Conservation (phyloP, 2,329 filamentous ascomycete genomes). For the Nemania abortiva region DNA sequence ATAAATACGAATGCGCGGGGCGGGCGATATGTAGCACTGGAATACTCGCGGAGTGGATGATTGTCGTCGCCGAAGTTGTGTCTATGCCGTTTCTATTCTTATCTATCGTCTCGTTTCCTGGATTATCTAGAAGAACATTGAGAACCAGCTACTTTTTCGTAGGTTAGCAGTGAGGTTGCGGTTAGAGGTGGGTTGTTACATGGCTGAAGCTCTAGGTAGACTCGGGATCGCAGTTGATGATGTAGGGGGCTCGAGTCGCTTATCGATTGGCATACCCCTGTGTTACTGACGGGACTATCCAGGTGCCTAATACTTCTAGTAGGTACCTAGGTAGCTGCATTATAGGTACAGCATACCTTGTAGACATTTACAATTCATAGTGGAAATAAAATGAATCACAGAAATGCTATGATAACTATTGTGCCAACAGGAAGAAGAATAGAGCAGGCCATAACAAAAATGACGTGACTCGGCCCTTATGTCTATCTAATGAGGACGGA, state of each 20-base stretch:
- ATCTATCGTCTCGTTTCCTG: not conserved
- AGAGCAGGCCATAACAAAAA: too few relatives aligned
- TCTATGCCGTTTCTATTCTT: not conserved
- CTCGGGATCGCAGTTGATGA: not conserved
- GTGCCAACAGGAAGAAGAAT: too few relatives aligned
- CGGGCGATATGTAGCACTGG: not conserved
- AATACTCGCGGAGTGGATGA: not conserved
- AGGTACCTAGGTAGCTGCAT: too few relatives aligned
- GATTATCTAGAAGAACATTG: not conserved
- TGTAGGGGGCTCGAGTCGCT: not conserved
- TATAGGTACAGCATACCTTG: too few relatives aligned
- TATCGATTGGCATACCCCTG: slow-evolving; percentile 16
- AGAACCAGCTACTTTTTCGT: not conserved
- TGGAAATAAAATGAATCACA: too few relatives aligned
- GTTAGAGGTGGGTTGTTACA: slow-evolving; percentile 10
- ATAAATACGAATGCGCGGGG: not conserved
- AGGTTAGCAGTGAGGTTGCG: slow-evolving; percentile 5
- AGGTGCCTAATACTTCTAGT: too few relatives aligned
- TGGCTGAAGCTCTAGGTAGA: slow-evolving; percentile 16
- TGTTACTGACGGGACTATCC: too few relatives aligned
- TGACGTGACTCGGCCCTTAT: too few relatives aligned
- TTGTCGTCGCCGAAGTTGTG: not conserved
- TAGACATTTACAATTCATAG: too few relatives aligned
- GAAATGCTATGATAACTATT: too few relatives aligned
- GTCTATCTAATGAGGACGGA: too few relatives aligned